Conservation (phyloP, 2,329 filamentous ascomycete species). For the Colletotrichum eremochloae region DNA sequence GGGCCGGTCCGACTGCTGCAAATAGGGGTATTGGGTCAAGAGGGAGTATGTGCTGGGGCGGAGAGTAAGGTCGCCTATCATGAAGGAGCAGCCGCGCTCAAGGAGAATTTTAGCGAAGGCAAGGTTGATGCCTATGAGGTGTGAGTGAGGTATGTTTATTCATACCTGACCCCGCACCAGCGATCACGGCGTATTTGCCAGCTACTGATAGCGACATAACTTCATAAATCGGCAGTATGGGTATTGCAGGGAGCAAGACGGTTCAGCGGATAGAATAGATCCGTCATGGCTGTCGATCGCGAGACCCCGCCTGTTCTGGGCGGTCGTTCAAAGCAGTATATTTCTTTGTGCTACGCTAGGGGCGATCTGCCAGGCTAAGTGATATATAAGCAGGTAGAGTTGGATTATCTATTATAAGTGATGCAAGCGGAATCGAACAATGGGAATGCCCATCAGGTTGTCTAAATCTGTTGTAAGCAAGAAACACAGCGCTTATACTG, state of each 20-base stretch:
- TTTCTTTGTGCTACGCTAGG: background rate
- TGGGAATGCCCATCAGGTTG: background rate
- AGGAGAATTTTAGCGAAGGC: constrained; percentile 52
- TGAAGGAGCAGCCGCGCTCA: constrained; percentile 52
- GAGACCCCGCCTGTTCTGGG: constrained; percentile 2
- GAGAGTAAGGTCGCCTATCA: constrained; percentile 54
- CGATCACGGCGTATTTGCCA: constrained; percentile 46
- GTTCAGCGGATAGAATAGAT: background rate
- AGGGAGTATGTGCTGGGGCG: constrained; percentile 52
- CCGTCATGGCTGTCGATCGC: background rate
- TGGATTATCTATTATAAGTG: background rate
- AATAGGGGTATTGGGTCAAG: constrained; percentile 49
- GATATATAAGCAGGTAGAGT: background rate
- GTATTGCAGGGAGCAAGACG: background rate
- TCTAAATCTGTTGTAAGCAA: background rate
- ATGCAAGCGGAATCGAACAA: background rate
- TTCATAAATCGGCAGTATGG: background rate
- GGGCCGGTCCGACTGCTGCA: constrained; percentile 41
- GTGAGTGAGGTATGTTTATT: background rate
- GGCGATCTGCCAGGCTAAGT: background rate
- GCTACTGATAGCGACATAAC: constrained; percentile 44
- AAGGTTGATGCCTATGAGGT: constrained; percentile 53
- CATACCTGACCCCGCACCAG: constrained; percentile 46
- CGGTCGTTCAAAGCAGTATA: background rate
- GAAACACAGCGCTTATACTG: background rate